phyloP scores from a whole-genome alignment of 2,329 filamentous ascomycete genomes.

The Westerdykella sp. region DNA sequence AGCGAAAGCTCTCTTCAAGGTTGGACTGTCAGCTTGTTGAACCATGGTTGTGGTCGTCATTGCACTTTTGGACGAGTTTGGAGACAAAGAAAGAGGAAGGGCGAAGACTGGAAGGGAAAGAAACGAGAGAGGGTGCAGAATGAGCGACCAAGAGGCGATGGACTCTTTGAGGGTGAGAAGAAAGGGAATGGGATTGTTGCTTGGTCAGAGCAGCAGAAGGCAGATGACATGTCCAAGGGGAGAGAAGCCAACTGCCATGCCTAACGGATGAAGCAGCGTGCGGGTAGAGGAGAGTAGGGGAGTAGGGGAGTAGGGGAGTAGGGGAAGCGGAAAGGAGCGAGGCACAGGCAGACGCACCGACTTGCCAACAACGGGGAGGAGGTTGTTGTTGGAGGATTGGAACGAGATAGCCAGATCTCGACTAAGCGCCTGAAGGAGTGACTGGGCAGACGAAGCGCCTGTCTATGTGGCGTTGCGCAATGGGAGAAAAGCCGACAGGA shows the following conservation, averaged over 20 bases:
- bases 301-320: constrained; percentile 3
- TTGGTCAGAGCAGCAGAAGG: neutral
- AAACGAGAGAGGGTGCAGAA: constrained; percentile 5
- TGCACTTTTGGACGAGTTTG: neutral
- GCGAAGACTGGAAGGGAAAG: constrained; percentile 5
- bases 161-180: neutral
- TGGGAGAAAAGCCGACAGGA: constrained; percentile 11
- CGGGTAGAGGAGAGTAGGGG: constrained; percentile 6
- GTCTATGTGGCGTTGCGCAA: constrained; percentile 20
- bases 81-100: constrained; percentile 4
- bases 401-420: constrained; percentile 42
- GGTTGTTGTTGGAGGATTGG: constrained; percentile 23
- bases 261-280: constrained; percentile 5
- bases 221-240: neutral
- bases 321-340: constrained; percentile 4
- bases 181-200: constrained; percentile 1
- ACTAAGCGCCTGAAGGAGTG: constrained; percentile 38
- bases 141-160: constrained; percentile 6
- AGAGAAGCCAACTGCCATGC: constrained; percentile 5
- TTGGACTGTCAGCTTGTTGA: constrained; percentile 31
- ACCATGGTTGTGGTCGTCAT: constrained; percentile 23
- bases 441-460: constrained; percentile 33
- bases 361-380: constrained; percentile 19
- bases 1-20: constrained; percentile 32
- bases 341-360: constrained; percentile 29